Base-by-base conservation (phyloP, 768 basidiomycete species). In the Suillus fuscotomentosus region DNA sequence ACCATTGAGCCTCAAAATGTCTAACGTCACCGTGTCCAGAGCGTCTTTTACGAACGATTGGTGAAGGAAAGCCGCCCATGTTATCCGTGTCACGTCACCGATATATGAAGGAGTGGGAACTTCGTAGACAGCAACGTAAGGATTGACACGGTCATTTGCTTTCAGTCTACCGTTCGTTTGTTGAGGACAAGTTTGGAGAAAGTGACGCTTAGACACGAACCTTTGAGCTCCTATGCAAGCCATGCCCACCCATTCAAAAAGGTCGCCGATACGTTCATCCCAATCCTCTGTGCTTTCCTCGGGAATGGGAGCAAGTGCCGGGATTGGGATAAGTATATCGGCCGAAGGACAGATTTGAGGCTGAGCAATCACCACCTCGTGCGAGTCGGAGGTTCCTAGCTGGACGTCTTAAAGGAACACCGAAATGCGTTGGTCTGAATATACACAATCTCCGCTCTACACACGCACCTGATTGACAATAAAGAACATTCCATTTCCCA, bases 241-340 rank as follows among this genome's bases (percentile, higher is more conserved):
- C 85, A 92, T 83, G 8, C 90, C 91, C 9, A 86, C 80, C 91
- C 91, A 92, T 71, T 92, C 91, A 60, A 89, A 88, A 17, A 90
- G 74, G 3, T 70, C 74, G 9, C 75, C 71, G 50, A 84, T 74
- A 9, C 78, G 76, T 11, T 78, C 76, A 8, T 82, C 72, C 81
- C 86, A 86, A 63, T 87, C 85, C 51, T 87, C 85, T 10, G 69
- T 38, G n/a, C 66, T 73, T 27, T 83, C 82, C 2, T 72, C 68
- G 38, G 69, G 65, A 1, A 67, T 66, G 4, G 48, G 70, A 14
- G 75, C 64, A 55, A 83, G 67, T 9, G 69, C 65, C 8, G 73
- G 72, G 4, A 73, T 54, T n/a, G 86, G 85, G 42, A 86, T 72
- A 63, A 77, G 69, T 22, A 85, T 73, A 65, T 83, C 73, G 10